Conservation (phyloP, 306 rosid species). For the Begonia loranthoides region DNA sequence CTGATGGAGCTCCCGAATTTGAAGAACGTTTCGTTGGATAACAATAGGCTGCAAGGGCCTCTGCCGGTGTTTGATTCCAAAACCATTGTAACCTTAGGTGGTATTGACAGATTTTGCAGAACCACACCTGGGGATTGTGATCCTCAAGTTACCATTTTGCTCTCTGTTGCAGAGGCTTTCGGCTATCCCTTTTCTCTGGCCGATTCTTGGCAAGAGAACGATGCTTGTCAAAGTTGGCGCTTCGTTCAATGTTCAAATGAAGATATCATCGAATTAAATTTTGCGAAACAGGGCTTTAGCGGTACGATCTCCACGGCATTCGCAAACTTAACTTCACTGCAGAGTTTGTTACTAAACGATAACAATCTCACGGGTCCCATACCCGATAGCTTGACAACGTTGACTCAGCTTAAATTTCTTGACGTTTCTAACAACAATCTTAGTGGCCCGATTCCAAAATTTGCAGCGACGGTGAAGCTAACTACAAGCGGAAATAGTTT, state of each 20-base stretch:
- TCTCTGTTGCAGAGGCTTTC: conserved; percentile 32
- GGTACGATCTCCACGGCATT: conserved; percentile 65
- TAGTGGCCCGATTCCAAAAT: conserved; percentile 41
- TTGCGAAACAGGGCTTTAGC: conserved; percentile 19
- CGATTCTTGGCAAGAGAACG: conserved; percentile 28
- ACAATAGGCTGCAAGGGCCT: conserved; percentile 62
- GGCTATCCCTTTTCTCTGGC: conserved; percentile 34
- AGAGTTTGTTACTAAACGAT: conserved; percentile 22
- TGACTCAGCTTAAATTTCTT: conserved; percentile 34
- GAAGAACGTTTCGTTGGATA: conserved; percentile 32
- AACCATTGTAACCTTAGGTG: conserved; percentile 16
- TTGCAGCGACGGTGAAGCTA: conserved; percentile 30
- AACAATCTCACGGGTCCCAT: conserved; percentile 47
- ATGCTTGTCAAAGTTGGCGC: conserved; percentile 35
- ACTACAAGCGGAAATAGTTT: conserved; percentile 29
- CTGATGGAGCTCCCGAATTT: conserved; percentile 24
- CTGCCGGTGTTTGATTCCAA: conserved; percentile 24
- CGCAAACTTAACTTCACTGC: conserved; percentile 39
- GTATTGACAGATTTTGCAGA: conserved; percentile 43
- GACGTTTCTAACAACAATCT: conserved; percentile 57
- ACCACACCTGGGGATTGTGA: conserved; percentile 32
- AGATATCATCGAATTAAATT: conserved; percentile 27
- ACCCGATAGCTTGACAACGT: conserved; percentile 25
- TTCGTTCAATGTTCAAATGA: conserved; percentile 23
- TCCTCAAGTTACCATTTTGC: conserved; percentile 29